Percentiles rank a stretch among this genome's conserved stretches.
These are phyloP conservation scores for Thielaviopsis euricoi DNA, from an alignment of 2,329 filamentous ascomycete species.

Conservation along the genomic window DNA sequence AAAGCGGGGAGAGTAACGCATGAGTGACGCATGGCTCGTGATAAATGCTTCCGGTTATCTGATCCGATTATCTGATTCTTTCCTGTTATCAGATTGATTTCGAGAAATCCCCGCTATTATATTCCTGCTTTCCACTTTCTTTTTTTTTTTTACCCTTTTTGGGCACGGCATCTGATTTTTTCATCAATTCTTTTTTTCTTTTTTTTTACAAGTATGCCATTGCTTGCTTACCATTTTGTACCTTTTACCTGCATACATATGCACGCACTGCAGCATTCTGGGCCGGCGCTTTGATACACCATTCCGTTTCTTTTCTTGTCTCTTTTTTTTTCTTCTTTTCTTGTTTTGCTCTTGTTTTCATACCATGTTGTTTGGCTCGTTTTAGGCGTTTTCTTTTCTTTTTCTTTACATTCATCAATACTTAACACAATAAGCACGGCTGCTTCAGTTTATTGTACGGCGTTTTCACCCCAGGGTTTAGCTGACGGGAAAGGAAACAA, in stretches of 20 bases:
- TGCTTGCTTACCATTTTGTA: neutral
- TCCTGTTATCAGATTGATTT: neutral
- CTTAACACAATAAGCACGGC: neutral
- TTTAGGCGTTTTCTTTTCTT: neutral
- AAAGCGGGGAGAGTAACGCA: no score
- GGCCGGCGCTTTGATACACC: neutral
- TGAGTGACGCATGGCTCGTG: no score
- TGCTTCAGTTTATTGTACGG: neutral
- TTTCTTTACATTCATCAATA: neutral
- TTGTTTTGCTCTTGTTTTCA: neutral
- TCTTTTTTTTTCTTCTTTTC: neutral
- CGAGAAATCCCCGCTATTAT: neutral
- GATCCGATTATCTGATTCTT: neutral
- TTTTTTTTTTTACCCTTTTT: constrained; percentile 5
- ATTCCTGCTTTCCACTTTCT: neutral
- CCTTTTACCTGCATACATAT: neutral
- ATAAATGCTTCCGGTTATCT: neutral
- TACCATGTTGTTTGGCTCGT: neutral
- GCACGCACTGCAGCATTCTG: neutral
- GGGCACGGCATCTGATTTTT: neutral
- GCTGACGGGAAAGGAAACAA: neutral
- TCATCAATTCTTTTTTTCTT: neutral
- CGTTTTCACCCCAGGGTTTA: neutral
- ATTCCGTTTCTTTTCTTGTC: neutral
- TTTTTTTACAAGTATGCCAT: neutral